Evolutionary conservation across 2,329 filamentous ascomycete genomes (phyloP), one percentile per base, ranked within the genome.

Genomic region (Apiospora aurea): DNA sequence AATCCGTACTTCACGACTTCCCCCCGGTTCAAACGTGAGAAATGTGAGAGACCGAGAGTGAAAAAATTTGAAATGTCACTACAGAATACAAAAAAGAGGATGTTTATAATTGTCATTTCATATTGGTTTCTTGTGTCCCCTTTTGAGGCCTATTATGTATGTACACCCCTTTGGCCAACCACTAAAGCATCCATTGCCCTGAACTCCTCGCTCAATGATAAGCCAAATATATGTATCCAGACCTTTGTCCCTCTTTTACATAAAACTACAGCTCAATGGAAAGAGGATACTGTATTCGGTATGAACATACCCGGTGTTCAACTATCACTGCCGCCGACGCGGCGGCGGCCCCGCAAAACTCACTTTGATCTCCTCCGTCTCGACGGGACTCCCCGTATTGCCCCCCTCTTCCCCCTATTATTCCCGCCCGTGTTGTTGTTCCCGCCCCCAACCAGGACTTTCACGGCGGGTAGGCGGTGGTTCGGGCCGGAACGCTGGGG

Each of bases 331-430:
- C 53, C 49, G 26, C 57, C 57, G 26, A 41, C 14, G 16, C 2
- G 70, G 70, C 24, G 72, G 72, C n/a, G 72, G 72, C 2, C 51
- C 78, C 0, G 78, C 75, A 49, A 79, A 80, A 38, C 66, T 76
- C 26, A 75, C 75, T 70, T 78, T 77, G 67, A 80, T 78, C 70
- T 79, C 75, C 61, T 61, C 76, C 11, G 77, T 77, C 74, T 80
- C 78, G 16, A 80, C 76, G 0, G 79, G 79, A 34, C 79, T 79
- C 10, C 79, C 78, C 6, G 72, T 76, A 72, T 75, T 76, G 71
- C 76, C 75, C 29, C 70, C 44, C 74, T 76, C 72, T 74, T 79
- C 38, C 71, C 73, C 64, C 74, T 75, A 2, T 74, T 75, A 2
- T 73, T 75, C 1, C 73, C 75, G 41, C 73, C 73, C 34, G 70